Evolutionary conservation across 2,329 filamentous ascomycete species (phyloP), one percentile per base, ranked within the genome.

Genomic region (Plectosphaerella sp.): DNA sequence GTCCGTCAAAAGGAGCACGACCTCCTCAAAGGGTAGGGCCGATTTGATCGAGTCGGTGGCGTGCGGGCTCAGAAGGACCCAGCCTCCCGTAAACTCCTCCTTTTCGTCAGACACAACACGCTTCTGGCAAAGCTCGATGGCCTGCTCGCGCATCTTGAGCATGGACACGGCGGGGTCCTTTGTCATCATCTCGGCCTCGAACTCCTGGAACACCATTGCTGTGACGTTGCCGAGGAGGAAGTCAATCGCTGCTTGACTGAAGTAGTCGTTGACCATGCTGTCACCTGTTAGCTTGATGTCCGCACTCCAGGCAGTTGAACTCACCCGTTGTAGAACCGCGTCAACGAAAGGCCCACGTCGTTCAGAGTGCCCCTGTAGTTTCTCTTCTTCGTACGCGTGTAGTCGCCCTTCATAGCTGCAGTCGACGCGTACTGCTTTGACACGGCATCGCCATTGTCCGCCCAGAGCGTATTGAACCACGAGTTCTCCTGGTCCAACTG

Each of bases 401-500:
- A 99, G 67, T 99, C 94, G 9, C 94, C 94, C 66, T 99, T 99
- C 71, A 99, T 83, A 0, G 94, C 94, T 2, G 91, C 91, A 0
- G 94, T 97, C 10, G 91, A 96, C 1, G 94, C 91, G 67, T 99
- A 99, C 67, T 97, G 93, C 59, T 92, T 91, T 0, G 91, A 96
- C 51, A 97, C 91, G 0, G 92, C 91, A 67, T 99, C 94, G 14
- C 94, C 94, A 59, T 99, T 99, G 66, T 99, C 94, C 0, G 94
- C 94, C 93, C 94, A 99, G 0, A 97, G 76, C 0, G 84, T 91
- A 68, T 99, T 97, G 74, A 97, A 97, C 91, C 93, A 97, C 45
- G 85, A 80, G 5, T 89, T 95, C 51, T 86, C 83, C 52, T 90
- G 87, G 65, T 96, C 91, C 22, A 78, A 69, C 56, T 94, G 86